These are phyloP conservation scores for Trametes maxima DNA, from an alignment of 768 basidiomycete genomes.

Conservation along the genomic window DNA sequence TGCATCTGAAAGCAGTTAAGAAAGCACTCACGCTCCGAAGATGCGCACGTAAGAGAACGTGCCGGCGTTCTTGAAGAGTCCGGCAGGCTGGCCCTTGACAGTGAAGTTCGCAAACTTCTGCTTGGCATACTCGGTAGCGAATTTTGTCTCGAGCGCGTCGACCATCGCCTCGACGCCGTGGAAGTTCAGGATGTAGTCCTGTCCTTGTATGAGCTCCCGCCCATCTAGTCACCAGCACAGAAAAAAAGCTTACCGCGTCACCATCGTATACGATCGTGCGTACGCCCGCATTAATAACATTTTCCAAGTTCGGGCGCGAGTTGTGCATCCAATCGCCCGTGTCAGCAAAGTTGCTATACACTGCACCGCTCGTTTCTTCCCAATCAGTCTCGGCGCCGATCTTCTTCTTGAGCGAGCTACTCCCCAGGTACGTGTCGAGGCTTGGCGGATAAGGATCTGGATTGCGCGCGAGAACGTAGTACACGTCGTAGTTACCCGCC, in stretches of 20 bases:
- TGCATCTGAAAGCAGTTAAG: neutral
- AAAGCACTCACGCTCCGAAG: conserved; percentile 34
- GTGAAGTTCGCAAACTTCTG: conserved; percentile 51
- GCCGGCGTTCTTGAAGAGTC: conserved; percentile 61
- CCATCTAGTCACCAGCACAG: neutral
- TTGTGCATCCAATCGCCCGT: conserved; percentile 64
- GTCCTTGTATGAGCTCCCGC: neutral
- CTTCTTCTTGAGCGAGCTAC: conserved; percentile 33
- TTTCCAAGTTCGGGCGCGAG: conserved; percentile 50
- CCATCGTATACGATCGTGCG: conserved; percentile 57
- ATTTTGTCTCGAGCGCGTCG: conserved; percentile 48
- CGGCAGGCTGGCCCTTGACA: conserved; percentile 51
- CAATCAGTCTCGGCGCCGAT: conserved; percentile 51
- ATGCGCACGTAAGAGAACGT: conserved; percentile 58
- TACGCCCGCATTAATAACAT: conserved; percentile 60
- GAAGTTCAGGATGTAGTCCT: conserved; percentile 57
- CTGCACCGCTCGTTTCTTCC: conserved; percentile 41
- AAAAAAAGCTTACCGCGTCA: conserved; percentile 47
- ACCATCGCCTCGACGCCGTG: conserved; percentile 62
- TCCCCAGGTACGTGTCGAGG: conserved; percentile 35
- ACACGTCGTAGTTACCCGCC: conserved; percentile 58
- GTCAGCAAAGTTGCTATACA: conserved; percentile 49
- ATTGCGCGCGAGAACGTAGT: conserved; percentile 46
- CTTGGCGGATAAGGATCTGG: conserved; percentile 54
- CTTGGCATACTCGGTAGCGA: conserved; percentile 42